Conservation (phyloP, 768 basidiomycete species). For the Termitomyces eurrhizus region DNA sequence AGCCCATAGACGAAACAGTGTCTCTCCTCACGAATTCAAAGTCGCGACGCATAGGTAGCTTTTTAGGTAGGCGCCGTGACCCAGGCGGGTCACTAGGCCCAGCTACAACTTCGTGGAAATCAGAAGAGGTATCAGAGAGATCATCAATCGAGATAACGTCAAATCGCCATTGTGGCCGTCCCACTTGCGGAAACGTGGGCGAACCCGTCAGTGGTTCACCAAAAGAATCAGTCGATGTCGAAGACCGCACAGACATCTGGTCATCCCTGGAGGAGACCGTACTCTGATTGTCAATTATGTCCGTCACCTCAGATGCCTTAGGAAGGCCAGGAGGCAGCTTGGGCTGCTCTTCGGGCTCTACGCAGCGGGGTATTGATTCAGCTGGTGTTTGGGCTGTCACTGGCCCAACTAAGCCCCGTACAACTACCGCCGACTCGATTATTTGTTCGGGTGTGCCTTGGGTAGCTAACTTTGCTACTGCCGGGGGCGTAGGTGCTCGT, state of each 20-base stretch:
- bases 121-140: constrained; percentile 73
- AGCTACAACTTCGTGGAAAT: constrained; percentile 30
- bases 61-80: constrained; percentile 49
- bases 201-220: constrained; percentile 36
- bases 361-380: background rate
- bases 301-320: background rate
- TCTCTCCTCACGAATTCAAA: constrained; percentile 77
- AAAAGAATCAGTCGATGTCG: constrained; percentile 48
- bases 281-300: background rate
- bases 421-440: background rate
- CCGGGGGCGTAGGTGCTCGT: constrained; percentile 2
- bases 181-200: constrained; percentile 34
- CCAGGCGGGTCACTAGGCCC: constrained; percentile 44
- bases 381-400: background rate
- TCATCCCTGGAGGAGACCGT: constrained; percentile 6
- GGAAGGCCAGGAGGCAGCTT: constrained; percentile 2
- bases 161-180: constrained; percentile 52
- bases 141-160: constrained; percentile 80
- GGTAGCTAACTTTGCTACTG: background rate
- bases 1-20: constrained; percentile 78
- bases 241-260: constrained; percentile 35
- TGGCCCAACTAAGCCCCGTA: background rate
- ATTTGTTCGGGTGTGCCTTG: background rate
- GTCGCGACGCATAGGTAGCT: constrained; percentile 71
- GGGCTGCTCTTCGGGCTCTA: constrained; percentile 1